Base-by-base conservation (phyloP, 208 protist genomes). In the Wallacemonas sp. region DNA sequence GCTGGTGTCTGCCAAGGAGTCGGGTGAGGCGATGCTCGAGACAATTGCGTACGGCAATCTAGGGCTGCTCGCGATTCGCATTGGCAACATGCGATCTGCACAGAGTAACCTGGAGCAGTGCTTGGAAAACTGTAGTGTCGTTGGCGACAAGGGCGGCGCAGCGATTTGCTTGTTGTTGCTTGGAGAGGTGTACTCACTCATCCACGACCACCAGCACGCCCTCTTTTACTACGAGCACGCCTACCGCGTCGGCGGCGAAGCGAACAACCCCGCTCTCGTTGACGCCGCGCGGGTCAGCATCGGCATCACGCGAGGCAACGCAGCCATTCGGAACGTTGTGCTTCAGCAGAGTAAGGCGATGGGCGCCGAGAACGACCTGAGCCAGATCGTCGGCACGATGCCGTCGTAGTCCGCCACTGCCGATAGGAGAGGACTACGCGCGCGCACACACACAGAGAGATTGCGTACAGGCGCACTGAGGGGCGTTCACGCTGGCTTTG, bases 161-260 rank as follows among this genome's bases (percentile, higher is more conserved):
- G 73, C 86, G 9, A 78, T 94, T 27, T 96, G 88, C 60, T 73
- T 96, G 3, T 66, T 96, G 13, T 73, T 96, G 17, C 73, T 96
- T 17, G 91, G 88, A 22, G 87, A 96, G 61, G 63, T 96, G 4
- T 96, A 94, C 67, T 86, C 83, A 10, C 65, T 87, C 42, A 85
- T 93, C 48, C 73, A 92, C 58, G 91, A 96, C 48, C 78, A 92
- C 48, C 67, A 85, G 63, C 87, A 93, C 53, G 91, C 91, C 8
- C 52, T 91, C 26, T 96, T 96, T 63, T 96, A 94, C 73, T 94
- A 88, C 69, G 85, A 92, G 68, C 88, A 96, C 46, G 85, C 91
- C 39, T 90, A 85, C 38, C 83, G 88, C 24, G 76, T 96, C 3
- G 85, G 78, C 3, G 84, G 82, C n/a, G 91, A 96, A 73, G 86